phyloP scores from a whole-genome alignment of 2,329 filamentous ascomycete genomes.

The Fonsecaea nubica region DNA sequence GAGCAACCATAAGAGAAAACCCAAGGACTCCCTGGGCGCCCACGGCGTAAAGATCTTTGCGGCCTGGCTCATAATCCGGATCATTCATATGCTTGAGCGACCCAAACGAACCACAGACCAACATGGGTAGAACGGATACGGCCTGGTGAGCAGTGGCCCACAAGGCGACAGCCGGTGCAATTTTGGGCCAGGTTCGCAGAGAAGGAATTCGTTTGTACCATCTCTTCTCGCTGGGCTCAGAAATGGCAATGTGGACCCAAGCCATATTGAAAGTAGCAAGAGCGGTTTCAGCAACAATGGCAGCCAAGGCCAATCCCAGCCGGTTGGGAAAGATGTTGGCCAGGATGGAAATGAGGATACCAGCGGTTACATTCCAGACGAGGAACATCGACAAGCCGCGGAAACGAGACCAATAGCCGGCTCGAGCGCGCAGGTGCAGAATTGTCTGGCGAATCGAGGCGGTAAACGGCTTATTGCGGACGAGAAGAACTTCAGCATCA shows the following conservation, averaged over 20 bases:
- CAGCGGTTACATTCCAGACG: conserved; percentile 55
- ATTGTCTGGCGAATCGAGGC: conserved; percentile 64
- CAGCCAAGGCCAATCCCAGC: conserved; percentile 57
- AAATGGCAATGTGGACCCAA: conserved; percentile 88
- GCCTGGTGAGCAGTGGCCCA: conserved; percentile 64
- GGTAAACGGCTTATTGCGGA: conserved; percentile 66
- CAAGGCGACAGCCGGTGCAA: conserved; percentile 71
- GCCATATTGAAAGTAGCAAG: conserved; percentile 73
- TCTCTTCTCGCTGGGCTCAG: conserved; percentile 65
- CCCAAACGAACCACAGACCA: conserved; percentile 57
- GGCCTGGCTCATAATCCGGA: conserved; percentile 40
- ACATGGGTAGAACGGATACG: conserved; percentile 46
- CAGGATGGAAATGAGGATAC: conserved; percentile 55
- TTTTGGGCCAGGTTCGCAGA: conserved; percentile 70
- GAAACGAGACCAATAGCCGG: conserved; percentile 71
- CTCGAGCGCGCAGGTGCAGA: conserved; percentile 66
- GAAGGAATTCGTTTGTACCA: conserved; percentile 75
- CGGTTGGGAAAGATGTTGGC: conserved; percentile 52
- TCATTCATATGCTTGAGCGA: conserved; percentile 53
- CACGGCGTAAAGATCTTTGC: conserved; percentile 49
- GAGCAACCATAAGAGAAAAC: conserved; percentile 52
- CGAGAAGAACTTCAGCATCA: conserved; percentile 53
- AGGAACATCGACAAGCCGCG: conserved; percentile 67
- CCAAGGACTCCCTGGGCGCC: conserved; percentile 52
- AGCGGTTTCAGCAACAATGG: conserved; percentile 64